Base-by-base conservation (phyloP, 768 basidiomycete genomes). In the Austroboletus eburneus region DNA sequence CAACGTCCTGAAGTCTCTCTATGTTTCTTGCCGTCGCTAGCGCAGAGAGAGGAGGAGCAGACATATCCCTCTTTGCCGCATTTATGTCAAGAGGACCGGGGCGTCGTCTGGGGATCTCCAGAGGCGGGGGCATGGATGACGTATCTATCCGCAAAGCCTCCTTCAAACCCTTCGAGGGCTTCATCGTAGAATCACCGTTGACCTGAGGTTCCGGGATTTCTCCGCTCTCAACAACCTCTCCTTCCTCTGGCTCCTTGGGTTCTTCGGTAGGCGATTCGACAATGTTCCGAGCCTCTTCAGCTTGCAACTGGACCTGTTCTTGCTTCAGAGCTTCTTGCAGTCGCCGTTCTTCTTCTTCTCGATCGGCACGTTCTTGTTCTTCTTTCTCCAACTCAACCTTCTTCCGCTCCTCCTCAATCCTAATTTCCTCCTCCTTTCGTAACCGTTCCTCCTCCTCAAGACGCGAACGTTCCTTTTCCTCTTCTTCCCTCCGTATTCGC, bases 21-120 rank as follows among this genome's bases (percentile, higher is more conserved):
- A 99, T 95, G 52, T 82, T 79, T 43, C 84, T 80, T 30, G 95
- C 95, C 9, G 89, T 85, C 13, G 83, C 80, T 35, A 97, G 72
- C 0, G 85, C 81, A 41, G 83, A 85, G 17, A 57, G 61, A n/a
- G 63, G 64, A 21, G 63, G 43, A 21, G 61, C 48, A n/a, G 62
- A 63, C 39, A 52, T 27, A 34, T 71, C 61, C 48, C 64, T 72
- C 58, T 72, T 76, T 9, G 83, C 69, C 12, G 65, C 69, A 9
- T 79, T 73, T 34, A 91, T 78, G 57, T 91, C 83, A 27, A 91
- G 79, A 25, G 78, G 85, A 45, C 80, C 87, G 21, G 89, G 88
- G 23, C 86, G 80, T 34, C 71, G 77, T 52, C 63, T 35, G 3
- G 66, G 56, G 22, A 71, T 63, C 37, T 75, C 68, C 22, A 69